phyloP scores from a whole-genome alignment of 208 protist species.

The Tritrichomonas musculus region DNA sequence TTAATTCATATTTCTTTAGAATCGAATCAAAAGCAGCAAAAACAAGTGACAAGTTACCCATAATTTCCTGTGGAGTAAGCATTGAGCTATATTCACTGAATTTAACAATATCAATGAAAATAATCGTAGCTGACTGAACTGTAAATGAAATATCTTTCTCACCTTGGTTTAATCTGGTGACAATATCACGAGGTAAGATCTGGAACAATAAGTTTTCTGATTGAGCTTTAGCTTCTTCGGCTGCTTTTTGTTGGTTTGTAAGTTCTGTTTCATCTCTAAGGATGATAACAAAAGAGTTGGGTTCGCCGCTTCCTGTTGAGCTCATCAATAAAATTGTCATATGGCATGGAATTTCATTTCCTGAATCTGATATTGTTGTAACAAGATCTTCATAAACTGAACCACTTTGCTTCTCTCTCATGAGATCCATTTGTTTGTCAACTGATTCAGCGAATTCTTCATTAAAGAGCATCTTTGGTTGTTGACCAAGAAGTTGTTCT shows the following conservation, averaged over 20 bases:
- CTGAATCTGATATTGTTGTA: background rate
- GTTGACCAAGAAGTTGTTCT: conserved; percentile 15
- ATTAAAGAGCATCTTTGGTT: background rate
- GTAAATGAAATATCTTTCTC: conserved; percentile 33
- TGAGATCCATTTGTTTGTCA: background rate
- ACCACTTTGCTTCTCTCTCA: background rate
- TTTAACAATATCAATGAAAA: conserved; percentile 25
- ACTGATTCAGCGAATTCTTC: background rate
- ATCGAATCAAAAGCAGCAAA: conserved; percentile 2
- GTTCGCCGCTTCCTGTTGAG: background rate
- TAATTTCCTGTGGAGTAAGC: background rate
- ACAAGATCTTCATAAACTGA: background rate
- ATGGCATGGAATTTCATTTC: background rate
- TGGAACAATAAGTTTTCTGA: background rate
- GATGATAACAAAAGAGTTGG: background rate
- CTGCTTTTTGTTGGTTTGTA: background rate
- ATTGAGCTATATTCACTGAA: background rate
- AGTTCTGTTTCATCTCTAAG: background rate
- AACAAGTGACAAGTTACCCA: background rate
- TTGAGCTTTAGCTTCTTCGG: background rate
- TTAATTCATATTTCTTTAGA: background rate
- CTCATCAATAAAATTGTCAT: background rate
- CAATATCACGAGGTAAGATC: conserved; percentile 2
- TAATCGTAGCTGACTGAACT: conserved; percentile 3
- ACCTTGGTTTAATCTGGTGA: background rate